phyloP scores from a whole-genome alignment of 345 rosid genomes.

The Citrus maxima region DNA sequence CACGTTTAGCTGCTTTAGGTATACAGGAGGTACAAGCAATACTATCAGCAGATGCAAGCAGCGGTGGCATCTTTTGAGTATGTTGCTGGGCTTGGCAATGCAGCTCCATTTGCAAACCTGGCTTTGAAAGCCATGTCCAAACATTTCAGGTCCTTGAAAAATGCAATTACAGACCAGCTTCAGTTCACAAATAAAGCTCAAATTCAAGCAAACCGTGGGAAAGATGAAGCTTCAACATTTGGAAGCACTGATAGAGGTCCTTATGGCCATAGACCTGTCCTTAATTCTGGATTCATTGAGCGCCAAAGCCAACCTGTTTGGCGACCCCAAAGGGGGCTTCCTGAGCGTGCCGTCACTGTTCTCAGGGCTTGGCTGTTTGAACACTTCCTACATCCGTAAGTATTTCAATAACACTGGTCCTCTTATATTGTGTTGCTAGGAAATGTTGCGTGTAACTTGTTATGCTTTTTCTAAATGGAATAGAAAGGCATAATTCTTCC shows the following conservation, averaged over 20 bases:
- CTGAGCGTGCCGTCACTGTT: slow-evolving; percentile 83
- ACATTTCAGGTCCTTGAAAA: slow-evolving; percentile 73
- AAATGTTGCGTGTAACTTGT: not conserved
- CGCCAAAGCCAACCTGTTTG: slow-evolving; percentile 83
- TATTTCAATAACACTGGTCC: not conserved
- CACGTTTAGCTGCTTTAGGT: slow-evolving; percentile 38
- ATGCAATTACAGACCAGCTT: slow-evolving; percentile 74
- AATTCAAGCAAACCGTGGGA: slow-evolving; percentile 31
- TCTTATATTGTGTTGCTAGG: not conserved
- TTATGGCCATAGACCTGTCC: slow-evolving; percentile 38
- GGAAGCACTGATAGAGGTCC: slow-evolving; percentile 42
- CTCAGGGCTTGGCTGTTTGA: slow-evolving; percentile 88
- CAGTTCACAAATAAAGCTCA: slow-evolving; percentile 43
- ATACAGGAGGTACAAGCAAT: slow-evolving; percentile 77
- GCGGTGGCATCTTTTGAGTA: slow-evolving; percentile 75
- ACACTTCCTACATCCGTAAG: slow-evolving; percentile 93
- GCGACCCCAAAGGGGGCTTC: slow-evolving; percentile 90
- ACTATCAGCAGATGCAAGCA: slow-evolving; percentile 77
- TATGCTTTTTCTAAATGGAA: not conserved
- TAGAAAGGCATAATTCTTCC: not conserved
- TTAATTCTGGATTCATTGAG: slow-evolving; percentile 43
- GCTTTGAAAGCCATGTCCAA: slow-evolving; percentile 76
- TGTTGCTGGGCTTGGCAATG: slow-evolving; percentile 81
- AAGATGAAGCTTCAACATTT: slow-evolving; percentile 46
- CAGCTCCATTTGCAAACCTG: slow-evolving; percentile 70